phyloP scores from a whole-genome alignment of 768 basidiomycete species.

The Boletus fagicola region DNA sequence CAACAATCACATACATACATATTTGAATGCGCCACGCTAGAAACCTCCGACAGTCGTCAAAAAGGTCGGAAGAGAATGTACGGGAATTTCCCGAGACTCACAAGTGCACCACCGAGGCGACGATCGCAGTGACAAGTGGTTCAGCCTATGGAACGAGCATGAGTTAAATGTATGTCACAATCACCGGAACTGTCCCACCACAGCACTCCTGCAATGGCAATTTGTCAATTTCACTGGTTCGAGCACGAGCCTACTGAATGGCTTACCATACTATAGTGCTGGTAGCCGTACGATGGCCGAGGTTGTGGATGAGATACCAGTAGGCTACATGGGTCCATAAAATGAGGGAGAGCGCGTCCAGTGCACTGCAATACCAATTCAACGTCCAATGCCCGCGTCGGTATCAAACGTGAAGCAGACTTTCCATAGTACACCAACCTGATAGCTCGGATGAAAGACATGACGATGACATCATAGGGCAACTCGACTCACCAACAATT shows the following conservation, averaged over 20 bases:
- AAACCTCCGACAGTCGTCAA: background rate
- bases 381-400: background rate
- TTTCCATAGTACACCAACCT: background rate
- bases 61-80: background rate
- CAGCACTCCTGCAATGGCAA: background rate
- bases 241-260: background rate
- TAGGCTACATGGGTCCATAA: background rate
- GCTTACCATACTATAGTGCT: background rate
- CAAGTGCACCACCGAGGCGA: slow-evolving; percentile 2
- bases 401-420: background rate
- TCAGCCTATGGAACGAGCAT: background rate
- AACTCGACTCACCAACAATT: background rate
- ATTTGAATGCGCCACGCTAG: slow-evolving; percentile 2
- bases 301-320: background rate
- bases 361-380: background rate
- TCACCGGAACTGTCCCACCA: background rate
- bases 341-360: background rate
- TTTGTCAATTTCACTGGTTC: background rate
- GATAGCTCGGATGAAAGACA: background rate
- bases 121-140: background rate
- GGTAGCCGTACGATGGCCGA: background rate
- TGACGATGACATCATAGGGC: background rate
- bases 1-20: background rate
- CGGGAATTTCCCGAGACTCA: background rate
- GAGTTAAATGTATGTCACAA: background rate